Percentiles rank a stretch among this genome's conserved stretches.
Conservation (phyloP, 129 eudicot species). For the Flaveria sonorensis region DNA sequence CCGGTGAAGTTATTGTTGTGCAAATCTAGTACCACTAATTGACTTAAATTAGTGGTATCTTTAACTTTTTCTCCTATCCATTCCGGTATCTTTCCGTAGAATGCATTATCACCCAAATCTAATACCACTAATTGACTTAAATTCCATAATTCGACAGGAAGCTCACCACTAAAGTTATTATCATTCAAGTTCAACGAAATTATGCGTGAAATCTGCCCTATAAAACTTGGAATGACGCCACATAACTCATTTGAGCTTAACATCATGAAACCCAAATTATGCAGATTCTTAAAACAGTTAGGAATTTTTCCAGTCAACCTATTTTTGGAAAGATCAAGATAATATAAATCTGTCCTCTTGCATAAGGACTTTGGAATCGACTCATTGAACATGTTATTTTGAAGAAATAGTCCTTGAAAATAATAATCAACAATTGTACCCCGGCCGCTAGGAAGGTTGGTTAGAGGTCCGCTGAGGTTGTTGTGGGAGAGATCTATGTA, state of each 20-base stretch:
- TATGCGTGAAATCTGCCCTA: neutral
- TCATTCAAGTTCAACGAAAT: neutral
- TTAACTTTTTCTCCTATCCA: conserved; percentile 10
- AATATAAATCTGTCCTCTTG: neutral
- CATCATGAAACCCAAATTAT: neutral
- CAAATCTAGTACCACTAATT: too few species aligned
- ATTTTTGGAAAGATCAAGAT: neutral
- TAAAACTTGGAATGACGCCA: neutral
- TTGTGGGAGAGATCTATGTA: conserved; percentile 11
- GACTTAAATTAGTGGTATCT: too few species aligned
- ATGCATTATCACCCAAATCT: conserved; percentile 29
- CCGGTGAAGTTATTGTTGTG: conserved; percentile 2
- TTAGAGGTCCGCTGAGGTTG: conserved; percentile 6
- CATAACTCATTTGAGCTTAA: neutral
- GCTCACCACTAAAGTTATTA: conserved; percentile 27
- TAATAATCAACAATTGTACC: neutral
- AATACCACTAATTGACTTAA: neutral
- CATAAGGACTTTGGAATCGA: neutral
- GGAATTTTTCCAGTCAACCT: conserved; percentile 1
- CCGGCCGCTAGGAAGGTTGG: neutral
- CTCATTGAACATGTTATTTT: neutral
- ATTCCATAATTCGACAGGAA: conserved; percentile 5
- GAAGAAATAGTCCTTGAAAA: neutral
- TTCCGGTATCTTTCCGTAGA: conserved; percentile 3
- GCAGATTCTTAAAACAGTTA: neutral